Percentiles rank a stretch among this genome's conserved stretches.
Conservation (phyloP, 345 rosid genomes). For the Boechera retrofracta region DNA sequence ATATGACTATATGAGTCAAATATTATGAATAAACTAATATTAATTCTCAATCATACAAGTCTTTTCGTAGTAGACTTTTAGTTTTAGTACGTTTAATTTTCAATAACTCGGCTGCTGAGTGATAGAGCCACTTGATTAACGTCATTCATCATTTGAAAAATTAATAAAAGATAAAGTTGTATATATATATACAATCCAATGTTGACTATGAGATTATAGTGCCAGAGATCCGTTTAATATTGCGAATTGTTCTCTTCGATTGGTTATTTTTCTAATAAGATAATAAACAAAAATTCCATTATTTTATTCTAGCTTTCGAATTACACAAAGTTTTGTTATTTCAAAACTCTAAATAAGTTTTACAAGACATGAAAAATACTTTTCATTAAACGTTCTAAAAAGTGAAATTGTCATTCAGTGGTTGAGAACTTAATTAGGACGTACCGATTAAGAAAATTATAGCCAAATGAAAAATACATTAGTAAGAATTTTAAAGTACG, state of each 20-base stretch:
- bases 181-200: neutral
- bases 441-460: constrained; percentile 3
- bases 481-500: too few species aligned
- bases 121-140: constrained; percentile 22
- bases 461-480: neutral
- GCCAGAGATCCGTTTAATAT: constrained; percentile 32
- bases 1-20: neutral
- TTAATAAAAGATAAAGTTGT: too few species aligned
- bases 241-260: constrained; percentile 28
- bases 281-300: neutral
- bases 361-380: neutral
- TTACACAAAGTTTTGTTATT: neutral
- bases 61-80: constrained; percentile 22
- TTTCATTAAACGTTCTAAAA: neutral
- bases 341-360: neutral
- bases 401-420: neutral
- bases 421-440: neutral
- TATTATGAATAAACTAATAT: neutral
- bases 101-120: constrained; percentile 1
- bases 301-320: constrained; percentile 1
- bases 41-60: constrained; percentile 19
- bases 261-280: neutral
- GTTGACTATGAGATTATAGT: neutral
- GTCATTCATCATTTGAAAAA: neutral
- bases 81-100: constrained; percentile 4